phyloP scores from a whole-genome alignment of 1,284 basidiomycete genomes.

The Ustilago esculenta region DNA sequence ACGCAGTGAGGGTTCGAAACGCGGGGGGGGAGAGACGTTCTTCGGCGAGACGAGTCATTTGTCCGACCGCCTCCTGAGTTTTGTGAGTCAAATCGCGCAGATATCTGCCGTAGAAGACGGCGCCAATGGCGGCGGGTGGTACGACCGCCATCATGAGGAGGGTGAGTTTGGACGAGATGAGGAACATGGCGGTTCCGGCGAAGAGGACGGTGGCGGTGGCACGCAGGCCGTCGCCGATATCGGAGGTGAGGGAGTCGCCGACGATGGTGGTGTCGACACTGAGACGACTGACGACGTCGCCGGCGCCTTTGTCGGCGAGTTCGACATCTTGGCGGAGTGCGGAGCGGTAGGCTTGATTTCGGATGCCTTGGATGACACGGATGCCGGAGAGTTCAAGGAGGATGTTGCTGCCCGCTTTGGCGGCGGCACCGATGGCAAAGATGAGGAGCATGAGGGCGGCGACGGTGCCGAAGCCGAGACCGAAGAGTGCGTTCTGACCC shows the following conservation, averaged over 20 bases:
- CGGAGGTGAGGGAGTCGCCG: constrained; percentile 80
- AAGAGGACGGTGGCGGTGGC: constrained; percentile 58
- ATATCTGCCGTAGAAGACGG: constrained; percentile 95
- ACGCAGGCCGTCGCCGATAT: constrained; percentile 59
- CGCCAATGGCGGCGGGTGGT: constrained; percentile 92
- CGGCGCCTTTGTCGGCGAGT: constrained; percentile 85
- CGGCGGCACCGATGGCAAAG: constrained; percentile 87
- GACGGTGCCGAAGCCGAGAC: constrained; percentile 80
- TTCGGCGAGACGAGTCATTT: constrained; percentile 87
- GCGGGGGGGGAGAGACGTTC: constrained; percentile 83
- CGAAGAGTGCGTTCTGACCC: constrained; percentile 54
- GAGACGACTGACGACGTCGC: constrained; percentile 90
- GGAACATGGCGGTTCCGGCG: constrained; percentile 92
- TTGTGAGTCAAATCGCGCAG: constrained; percentile 88
- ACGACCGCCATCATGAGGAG: constrained; percentile 92
- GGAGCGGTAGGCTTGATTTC: constrained; percentile 82
- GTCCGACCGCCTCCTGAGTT: constrained; percentile 92
- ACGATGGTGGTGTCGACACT: constrained; percentile 93
- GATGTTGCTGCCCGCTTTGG: constrained; percentile 87
- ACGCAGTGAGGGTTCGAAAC: constrained; percentile 90
- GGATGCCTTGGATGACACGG: constrained; percentile 87
- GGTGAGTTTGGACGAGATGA: constrained; percentile 88
- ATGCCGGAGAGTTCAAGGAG: constrained; percentile 86
- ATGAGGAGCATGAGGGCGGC: constrained; percentile 78
- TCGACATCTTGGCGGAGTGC: constrained; percentile 84